Evolutionary conservation across 108 stramenopile genomes (phyloP).

Genomic region (Cafeteria roenbergensis): DNA sequence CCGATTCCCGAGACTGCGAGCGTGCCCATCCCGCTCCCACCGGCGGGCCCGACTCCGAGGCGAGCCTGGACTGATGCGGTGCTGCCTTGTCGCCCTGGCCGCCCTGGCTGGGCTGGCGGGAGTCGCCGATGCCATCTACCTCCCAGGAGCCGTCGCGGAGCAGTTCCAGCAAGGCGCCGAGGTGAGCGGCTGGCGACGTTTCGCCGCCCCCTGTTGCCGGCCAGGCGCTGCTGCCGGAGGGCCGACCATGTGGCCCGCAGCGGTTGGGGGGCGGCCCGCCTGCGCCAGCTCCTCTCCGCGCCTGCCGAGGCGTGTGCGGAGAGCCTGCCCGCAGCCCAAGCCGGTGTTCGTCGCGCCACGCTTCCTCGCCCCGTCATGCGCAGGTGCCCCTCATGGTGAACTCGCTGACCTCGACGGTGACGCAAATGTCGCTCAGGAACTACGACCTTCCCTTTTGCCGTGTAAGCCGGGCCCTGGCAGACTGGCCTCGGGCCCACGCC

Average conservation of each 20-base stretch:
- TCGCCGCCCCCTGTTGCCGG: background rate
- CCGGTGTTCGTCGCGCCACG: background rate
- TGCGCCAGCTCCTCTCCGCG: background rate
- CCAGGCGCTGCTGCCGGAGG: background rate
- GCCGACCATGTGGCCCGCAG: too few species aligned
- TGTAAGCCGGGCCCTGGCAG: too few species aligned
- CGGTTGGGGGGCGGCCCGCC: background rate
- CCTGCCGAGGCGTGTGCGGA: background rate
- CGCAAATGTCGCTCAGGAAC: slow-evolving; percentile 84
- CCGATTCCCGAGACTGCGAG: too few species aligned
- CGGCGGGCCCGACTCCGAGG: too few species aligned
- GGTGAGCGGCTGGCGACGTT: too few species aligned
- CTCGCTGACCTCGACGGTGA: slow-evolving; percentile 41
- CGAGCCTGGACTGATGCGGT: too few species aligned
- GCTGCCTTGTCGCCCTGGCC: too few species aligned
- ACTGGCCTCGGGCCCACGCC: too few species aligned
- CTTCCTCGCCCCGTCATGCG: background rate
- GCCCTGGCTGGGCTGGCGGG: background rate
- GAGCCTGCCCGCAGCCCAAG: background rate
- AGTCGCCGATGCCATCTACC: slow-evolving; percentile 20
- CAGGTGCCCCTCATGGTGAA: slow-evolving; percentile 43
- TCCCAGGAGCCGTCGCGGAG: slow-evolving; percentile 22
- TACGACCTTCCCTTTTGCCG: slow-evolving; percentile 85
- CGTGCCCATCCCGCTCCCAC: too few species aligned
- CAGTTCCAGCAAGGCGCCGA: slow-evolving; percentile 14